Evolutionary conservation across 139 green algal genomes (phyloP).

Genomic region (Diplosphaera chodatii): DNA sequence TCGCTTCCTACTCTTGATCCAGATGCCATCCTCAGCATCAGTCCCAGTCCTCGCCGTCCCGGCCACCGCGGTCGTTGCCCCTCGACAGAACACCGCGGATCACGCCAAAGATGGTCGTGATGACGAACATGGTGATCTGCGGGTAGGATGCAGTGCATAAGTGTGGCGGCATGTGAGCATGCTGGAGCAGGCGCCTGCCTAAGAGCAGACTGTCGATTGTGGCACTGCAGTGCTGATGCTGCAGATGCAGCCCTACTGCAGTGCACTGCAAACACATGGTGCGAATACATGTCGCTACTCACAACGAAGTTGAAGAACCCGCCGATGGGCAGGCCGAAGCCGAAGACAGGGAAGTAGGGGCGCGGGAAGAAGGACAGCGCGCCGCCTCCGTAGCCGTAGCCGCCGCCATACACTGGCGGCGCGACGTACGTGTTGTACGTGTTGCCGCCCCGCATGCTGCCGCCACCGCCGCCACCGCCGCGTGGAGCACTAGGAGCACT

Average conservation of each 20-base stretch:
- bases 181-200: no score
- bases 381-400: not conserved
- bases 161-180: no score
- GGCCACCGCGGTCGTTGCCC: not conserved
- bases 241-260: no score
- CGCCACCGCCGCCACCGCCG: not conserved
- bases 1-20: no score
- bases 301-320: not conserved
- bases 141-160: no score
- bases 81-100: not conserved
- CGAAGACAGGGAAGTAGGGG: not conserved
- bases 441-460: no score
- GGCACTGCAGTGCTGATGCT: no score
- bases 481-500: not conserved
- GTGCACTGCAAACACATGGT: no score
- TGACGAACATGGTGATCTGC: not conserved
- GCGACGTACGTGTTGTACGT: conserved; percentile 3
- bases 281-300: not conserved
- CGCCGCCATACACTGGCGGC: not conserved
- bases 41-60: not conserved
- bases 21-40: no score
- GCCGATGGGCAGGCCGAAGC: not conserved
- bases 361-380: not conserved
- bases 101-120: not conserved
- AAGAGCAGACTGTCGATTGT: no score